Base-by-base conservation (phyloP, 2,329 filamentous ascomycete species). In the Cercospora sojina region DNA sequence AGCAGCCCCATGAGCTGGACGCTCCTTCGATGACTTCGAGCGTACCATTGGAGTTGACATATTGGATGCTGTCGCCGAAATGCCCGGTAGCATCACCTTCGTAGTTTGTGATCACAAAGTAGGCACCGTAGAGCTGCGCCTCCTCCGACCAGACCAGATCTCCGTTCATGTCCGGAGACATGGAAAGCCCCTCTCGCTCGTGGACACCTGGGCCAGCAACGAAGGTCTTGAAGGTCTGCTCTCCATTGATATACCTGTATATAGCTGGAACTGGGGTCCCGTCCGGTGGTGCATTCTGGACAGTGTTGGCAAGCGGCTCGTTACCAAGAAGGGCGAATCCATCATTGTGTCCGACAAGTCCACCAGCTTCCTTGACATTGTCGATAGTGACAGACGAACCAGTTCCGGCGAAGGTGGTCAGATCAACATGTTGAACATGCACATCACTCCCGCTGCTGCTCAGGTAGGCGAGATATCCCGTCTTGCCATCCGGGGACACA, bases 301-400 rank as follows among this genome's bases (percentile, higher is more conserved):
- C 83, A 23, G 82, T 82, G 1, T 83, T 81, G 2, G 84, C 80
- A 70, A 86, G 77, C 2, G 80, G 80, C 73, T 86, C 85, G 77
- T 87, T 87, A 29, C 85, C 87, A 58, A 89, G 76, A 29, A 88
- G 76, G n/a, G 86, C 86, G 67, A 89, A 89, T 2, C 86, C 87
- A 74, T 89, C 86, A 69, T 86, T 80, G 72, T 88, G 86, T 16
- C 86, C 86, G 51, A 88, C 84, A 0, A 89, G 81, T 55, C 87
- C 87, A 62, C 85, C 85, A 4, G 84, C 85, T 77, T 88, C 87
- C 71, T 86, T 84, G 43, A 81, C 86, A 13, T 82, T 81, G n/a
- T 80, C 72, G 43, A 88, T 77, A 0, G 84, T 85, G 3, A 87
- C 79, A 0, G 82, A 75, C 27, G 79, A 80, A 7, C 86, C 86